A percentile compares a stretch with the other conserved stretches of the same genome.
phyloP scores from a whole-genome alignment of 495 filamentous ascomycete species.

The Podospora sp. region DNA sequence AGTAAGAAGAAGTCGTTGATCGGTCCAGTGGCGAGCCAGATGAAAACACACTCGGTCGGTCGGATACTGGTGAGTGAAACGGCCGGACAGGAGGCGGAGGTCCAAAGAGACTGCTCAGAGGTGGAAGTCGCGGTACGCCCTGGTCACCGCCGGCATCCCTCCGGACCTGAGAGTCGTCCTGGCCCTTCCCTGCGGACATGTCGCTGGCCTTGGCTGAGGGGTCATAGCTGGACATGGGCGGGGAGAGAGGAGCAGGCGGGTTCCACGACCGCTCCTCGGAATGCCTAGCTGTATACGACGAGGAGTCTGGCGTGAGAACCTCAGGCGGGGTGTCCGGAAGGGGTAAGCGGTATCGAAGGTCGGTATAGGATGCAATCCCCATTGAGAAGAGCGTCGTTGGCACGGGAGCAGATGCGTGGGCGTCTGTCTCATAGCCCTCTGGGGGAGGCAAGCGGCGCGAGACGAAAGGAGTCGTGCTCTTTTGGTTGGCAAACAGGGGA shows the following conservation, averaged over 20 bases:
- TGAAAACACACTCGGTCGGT: constrained; percentile 46
- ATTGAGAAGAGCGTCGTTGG: constrained; percentile 44
- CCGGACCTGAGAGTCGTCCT: constrained; percentile 36
- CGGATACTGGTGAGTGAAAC: constrained; percentile 47
- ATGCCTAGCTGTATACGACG: constrained; percentile 40
- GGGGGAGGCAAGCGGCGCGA: constrained; percentile 12
- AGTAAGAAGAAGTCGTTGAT: constrained; percentile 50
- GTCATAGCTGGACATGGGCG: constrained; percentile 58
- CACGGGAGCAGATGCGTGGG: constrained; percentile 20
- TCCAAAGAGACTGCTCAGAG: constrained; percentile 58
- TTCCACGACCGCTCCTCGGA: constrained; percentile 46
- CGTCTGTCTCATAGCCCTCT: constrained; percentile 28
- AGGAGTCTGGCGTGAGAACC: constrained; percentile 45
- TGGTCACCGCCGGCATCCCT: constrained; percentile 35
- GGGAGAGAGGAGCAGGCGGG: constrained; percentile 42
- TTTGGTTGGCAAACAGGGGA: constrained; percentile 13
- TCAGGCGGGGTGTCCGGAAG: constrained; percentile 50
- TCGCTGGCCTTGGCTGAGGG: constrained; percentile 44
- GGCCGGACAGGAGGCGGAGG: constrained; percentile 43
- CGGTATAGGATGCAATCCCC: constrained; percentile 50
- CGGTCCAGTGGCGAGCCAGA: constrained; percentile 47
- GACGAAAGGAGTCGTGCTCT: constrained; percentile 1
- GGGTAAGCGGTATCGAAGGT: constrained; percentile 47
- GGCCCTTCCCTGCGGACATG: constrained; percentile 42
- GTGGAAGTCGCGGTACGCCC: constrained; percentile 46